Conservation (phyloP, 1,284 basidiomycete species). For the Ustilago shanxiensis region DNA sequence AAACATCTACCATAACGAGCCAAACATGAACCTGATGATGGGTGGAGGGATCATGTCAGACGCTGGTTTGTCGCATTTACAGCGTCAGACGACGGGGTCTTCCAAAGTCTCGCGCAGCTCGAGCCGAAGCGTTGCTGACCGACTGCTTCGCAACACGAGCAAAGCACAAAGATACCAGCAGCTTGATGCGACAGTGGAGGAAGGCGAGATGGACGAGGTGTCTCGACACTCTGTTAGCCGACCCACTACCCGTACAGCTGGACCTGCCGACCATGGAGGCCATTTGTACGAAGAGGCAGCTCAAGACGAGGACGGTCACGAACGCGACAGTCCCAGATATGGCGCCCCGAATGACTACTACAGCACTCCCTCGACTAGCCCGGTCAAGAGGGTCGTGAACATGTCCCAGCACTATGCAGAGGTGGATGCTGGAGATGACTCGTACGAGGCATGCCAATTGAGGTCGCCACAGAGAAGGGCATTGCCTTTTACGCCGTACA, state of each 20-base stretch:
- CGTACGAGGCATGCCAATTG: constrained; percentile 26
- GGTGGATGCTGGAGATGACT: constrained; percentile 2
- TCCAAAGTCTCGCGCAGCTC: constrained; percentile 30
- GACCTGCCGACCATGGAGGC: not conserved
- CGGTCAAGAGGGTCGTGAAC: constrained; percentile 5
- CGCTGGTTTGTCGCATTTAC: constrained; percentile 36
- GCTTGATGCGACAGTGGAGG: constrained; percentile 24
- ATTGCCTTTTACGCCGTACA: constrained; percentile 26
- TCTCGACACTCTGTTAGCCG: constrained; percentile 9
- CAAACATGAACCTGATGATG: constrained; percentile 46
- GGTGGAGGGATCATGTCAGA: constrained; percentile 46
- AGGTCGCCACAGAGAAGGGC: constrained; percentile 28
- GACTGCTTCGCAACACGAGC: constrained; percentile 16
- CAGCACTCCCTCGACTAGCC: constrained; percentile 19
- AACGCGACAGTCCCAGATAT: constrained; percentile 3
- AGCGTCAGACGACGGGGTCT: constrained; percentile 32
- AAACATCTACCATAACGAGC: constrained; percentile 36
- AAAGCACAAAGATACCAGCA: constrained; percentile 31
- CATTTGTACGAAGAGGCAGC: constrained; percentile 12
- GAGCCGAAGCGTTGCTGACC: constrained; percentile 22
- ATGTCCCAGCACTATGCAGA: not conserved
- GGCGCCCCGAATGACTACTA: constrained; percentile 11
- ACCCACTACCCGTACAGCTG: not conserved
- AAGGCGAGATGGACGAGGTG: constrained; percentile 17
- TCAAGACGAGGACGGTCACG: constrained; percentile 11